These are phyloP conservation scores for Malus sylvestris DNA, from an alignment of 306 rosid species.

Conservation along the genomic window DNA sequence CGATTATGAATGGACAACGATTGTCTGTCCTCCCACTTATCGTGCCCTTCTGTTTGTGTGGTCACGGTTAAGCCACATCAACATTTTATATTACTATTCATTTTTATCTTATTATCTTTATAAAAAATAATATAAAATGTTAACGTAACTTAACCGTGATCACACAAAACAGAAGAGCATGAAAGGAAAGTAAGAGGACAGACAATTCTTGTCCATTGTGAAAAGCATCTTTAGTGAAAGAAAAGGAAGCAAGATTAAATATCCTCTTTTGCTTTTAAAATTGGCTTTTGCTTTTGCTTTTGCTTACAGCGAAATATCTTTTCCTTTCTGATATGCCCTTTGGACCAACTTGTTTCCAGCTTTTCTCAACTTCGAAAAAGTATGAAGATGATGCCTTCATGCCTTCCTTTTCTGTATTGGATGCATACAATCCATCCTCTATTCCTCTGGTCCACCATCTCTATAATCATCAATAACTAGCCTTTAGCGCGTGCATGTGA, in stretches of 20 bases:
- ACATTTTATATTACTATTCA: too few relatives aligned
- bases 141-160: too few relatives aligned
- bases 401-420: neutral
- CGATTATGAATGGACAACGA: neutral
- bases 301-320: constrained; percentile 18
- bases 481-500: too few relatives aligned
- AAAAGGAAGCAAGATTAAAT: constrained; percentile 9
- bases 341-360: constrained; percentile 34
- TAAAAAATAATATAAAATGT: too few relatives aligned
- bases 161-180: too few relatives aligned
- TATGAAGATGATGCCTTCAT: constrained; percentile 19
- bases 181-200: too few relatives aligned
- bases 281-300: constrained; percentile 39
- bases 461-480: neutral
- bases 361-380: constrained; percentile 36
- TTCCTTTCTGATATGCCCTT: constrained; percentile 11
- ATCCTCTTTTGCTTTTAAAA: constrained; percentile 22
- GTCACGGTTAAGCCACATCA: too few relatives aligned
- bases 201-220: neutral
- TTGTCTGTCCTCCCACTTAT: too few relatives aligned
- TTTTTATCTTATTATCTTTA: too few relatives aligned
- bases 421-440: neutral
- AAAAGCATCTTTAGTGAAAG: neutral
- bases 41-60: too few relatives aligned
- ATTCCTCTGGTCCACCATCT: constrained; percentile 20